A percentile compares a stretch with the other conserved stretches of the same genome.
Evolutionary conservation across 306 rosid species (phyloP).

Genomic region (apple (Malus domestica)): ASM211411v1 NC_041794.1:1725501-1726000

Average conservation of each 20-base stretch:
- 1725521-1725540: slow-evolving; percentile 39
- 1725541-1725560: background rate
- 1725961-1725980: slow-evolving; percentile 81
- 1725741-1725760: slow-evolving; percentile 43
- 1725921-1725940: slow-evolving; percentile 76
- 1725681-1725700: slow-evolving; percentile 74
- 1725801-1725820: background rate
- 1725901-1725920: slow-evolving; percentile 45
- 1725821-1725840: background rate
- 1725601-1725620: background rate
- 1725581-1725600: background rate
- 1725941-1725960: slow-evolving; percentile 60
- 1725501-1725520: slow-evolving; percentile 98
- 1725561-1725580: background rate
- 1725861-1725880: background rate
- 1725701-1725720: slow-evolving; percentile 74
- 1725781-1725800: background rate
- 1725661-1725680: slow-evolving; percentile 84
- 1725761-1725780: background rate
- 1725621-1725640: slow-evolving; percentile 28
- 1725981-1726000: slow-evolving; percentile 69
- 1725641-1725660: slow-evolving; percentile 78
- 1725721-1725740: slow-evolving; percentile 76
- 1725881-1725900: background rate
- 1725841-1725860: background rate